A percentile compares a stretch with the other conserved stretches of the same genome.
Conservation (phyloP, 2,329 filamentous ascomycete genomes). For the Ophiostoma piceae region DNA sequence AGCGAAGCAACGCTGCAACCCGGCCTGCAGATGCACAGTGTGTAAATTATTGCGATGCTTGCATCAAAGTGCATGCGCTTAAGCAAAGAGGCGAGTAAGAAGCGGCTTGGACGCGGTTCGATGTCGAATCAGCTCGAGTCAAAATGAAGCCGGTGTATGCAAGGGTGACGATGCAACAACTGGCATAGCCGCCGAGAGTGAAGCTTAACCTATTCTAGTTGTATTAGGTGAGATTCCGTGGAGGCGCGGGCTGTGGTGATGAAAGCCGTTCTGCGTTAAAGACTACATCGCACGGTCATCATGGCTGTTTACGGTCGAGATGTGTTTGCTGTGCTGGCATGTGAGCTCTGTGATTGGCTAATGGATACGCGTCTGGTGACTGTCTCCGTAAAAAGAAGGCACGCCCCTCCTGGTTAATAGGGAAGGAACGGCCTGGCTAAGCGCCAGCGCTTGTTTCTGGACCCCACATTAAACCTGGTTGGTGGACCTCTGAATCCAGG, state of each 20-base stretch:
- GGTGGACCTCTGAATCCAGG: background rate
- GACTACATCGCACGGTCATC: background rate
- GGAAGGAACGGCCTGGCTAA: constrained; percentile 19
- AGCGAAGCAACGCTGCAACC: background rate
- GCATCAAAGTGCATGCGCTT: background rate
- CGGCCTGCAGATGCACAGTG: background rate
- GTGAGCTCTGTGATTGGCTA: constrained; percentile 4
- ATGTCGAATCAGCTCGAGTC: background rate
- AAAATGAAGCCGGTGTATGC: background rate
- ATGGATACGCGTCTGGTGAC: background rate
- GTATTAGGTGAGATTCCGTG: background rate
- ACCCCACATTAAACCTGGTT: background rate
- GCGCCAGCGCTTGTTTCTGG: constrained; percentile 22
- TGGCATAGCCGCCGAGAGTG: background rate
- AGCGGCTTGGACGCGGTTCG: background rate
- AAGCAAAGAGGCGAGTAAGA: background rate
- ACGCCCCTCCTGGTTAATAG: background rate
- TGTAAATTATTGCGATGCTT: background rate
- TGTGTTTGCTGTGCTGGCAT: background rate
- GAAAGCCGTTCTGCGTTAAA: background rate
- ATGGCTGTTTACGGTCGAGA: constrained; percentile 8
- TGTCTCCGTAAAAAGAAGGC: constrained; percentile 2
- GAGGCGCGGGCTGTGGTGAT: constrained; percentile 10
- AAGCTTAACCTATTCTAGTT: background rate
- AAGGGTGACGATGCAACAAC: background rate